Base-by-base conservation (phyloP, 768 basidiomycete species). In the Russula virescens region DNA sequence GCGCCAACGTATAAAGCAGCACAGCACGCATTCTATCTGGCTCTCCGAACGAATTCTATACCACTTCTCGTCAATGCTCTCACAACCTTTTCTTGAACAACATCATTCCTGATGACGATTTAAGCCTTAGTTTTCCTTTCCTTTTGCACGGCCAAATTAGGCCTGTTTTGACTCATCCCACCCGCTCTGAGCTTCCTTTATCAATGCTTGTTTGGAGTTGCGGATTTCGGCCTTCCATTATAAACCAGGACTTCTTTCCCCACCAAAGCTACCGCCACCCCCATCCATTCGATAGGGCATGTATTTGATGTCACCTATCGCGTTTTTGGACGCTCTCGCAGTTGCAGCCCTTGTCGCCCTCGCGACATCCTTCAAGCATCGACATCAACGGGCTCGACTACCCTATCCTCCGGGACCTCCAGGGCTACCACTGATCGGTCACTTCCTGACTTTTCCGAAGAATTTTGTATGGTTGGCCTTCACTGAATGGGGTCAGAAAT, bases 371-470 rank as follows among this genome's bases (percentile, higher is more conserved):
- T 46, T 54, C 45, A n/a, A 13, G 18, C 14, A 18, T 46, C 31
- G 52, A 54, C 34, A 52, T 19, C 49, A 47, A 26, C 14, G 16
- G 13, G 14, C n/a, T 34, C 35, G 4, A 19, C 46, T 55, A 9
- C 59, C 60, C 19, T 55, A 18, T 48, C 60, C 60, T 28, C 60
- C 60, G 6, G 60, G 60, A 21, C 60, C 52, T 26, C 60, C 35
- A 46, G 60, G 53, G 25, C 28, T 54, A 4, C 60, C 60, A 40
- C 25, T 61, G 47, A 21, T 55, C 9, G 53, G 46, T 19, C 51
- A 55, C 35, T 48, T 61, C 46, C 45, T 61, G 23, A 61, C 52
- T 1, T 55, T 61, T 42, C 60, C 60, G 16, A 55, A 55, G 46
- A 55, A 55, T 6, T 54, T 54, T 52, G 51, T 55, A 21, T 62